Evolutionary conservation across 1,284 basidiomycete genomes (phyloP).

Genomic region (Cutaneotrichosporon mucoides): DNA sequence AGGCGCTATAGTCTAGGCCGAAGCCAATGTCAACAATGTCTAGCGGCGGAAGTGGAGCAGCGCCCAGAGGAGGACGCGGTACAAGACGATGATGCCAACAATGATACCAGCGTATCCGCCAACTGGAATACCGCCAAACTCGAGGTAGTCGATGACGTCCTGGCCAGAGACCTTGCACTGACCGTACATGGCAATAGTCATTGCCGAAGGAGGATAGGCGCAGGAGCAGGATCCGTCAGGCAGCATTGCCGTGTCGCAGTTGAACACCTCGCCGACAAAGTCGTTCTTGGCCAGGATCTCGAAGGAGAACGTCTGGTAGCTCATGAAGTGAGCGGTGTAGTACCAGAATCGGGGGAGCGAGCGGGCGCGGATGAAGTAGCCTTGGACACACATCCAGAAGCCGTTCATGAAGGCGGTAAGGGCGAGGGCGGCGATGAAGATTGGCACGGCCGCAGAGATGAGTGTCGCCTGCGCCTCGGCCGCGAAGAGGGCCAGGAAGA

Average conservation of each 20-base stretch:
- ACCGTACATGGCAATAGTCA: conserved; percentile 52
- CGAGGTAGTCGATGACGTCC: conserved; percentile 31
- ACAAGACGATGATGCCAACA: conserved; percentile 41
- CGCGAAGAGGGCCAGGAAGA: conserved; percentile 58
- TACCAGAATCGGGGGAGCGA: conserved; percentile 20
- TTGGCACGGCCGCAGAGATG: conserved; percentile 56
- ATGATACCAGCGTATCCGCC: conserved; percentile 41
- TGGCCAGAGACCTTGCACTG: conserved; percentile 35
- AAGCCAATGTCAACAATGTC: background rate
- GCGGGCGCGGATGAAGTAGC: conserved; percentile 18
- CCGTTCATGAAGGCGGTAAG: conserved; percentile 59
- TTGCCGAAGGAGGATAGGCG: conserved; percentile 15
- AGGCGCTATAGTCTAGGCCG: too few species aligned
- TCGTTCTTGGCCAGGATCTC: conserved; percentile 54
- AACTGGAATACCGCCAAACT: conserved; percentile 22
- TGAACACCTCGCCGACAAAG: conserved; percentile 54
- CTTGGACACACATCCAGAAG: conserved; percentile 57
- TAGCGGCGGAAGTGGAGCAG: conserved; percentile 9
- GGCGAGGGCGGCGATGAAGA: conserved; percentile 61
- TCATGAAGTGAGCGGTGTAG: conserved; percentile 23
- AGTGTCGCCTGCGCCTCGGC: conserved; percentile 58
- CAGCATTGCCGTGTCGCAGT: conserved; percentile 38
- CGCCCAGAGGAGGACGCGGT: conserved; percentile 38
- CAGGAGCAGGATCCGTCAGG: conserved; percentile 14
- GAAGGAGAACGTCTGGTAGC: conserved; percentile 54